These are phyloP conservation scores for Mrakia hoshinonis DNA, from an alignment of 768 basidiomycete species.

Conservation along the genomic window DNA sequence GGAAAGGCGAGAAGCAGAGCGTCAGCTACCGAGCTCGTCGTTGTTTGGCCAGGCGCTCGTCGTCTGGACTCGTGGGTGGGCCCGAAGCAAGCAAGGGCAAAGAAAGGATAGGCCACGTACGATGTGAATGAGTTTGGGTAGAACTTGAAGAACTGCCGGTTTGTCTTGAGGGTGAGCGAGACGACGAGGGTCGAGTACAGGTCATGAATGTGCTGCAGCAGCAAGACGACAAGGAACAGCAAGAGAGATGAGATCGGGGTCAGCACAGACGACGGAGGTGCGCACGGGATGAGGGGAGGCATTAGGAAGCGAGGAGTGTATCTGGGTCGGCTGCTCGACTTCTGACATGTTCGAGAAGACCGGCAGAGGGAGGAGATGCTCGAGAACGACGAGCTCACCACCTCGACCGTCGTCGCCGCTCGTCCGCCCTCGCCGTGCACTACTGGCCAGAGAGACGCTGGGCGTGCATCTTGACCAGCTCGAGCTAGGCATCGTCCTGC, in stretches of 20 bases:
- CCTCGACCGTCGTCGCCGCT: neutral
- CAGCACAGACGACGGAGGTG: neutral
- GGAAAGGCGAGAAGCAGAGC: neutral
- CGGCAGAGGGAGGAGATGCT: neutral
- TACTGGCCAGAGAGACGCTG: neutral
- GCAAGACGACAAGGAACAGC: neutral
- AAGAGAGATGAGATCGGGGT: neutral
- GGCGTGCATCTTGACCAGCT: neutral
- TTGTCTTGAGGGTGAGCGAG: conserved; percentile 75
- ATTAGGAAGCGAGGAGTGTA: too few relatives aligned
- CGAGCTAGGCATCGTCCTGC: neutral
- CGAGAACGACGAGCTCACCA: neutral
- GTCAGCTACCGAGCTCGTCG: too few relatives aligned
- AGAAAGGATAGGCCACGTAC: conserved; percentile 49
- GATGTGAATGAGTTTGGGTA: conserved; percentile 92
- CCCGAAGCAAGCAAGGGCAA: neutral
- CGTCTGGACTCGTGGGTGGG: neutral
- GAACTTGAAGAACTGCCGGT: conserved; percentile 91
- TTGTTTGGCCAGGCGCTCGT: neutral
- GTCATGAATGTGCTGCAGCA: conserved; percentile 81
- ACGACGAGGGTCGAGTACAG: conserved; percentile 94
- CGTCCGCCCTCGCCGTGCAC: neutral
- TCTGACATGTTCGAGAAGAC: too few relatives aligned
- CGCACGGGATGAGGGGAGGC: neutral
- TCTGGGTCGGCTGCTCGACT: too few relatives aligned